phyloP scores from a whole-genome alignment of 2,329 filamentous ascomycete species.

The Phialophora tarda region DNA sequence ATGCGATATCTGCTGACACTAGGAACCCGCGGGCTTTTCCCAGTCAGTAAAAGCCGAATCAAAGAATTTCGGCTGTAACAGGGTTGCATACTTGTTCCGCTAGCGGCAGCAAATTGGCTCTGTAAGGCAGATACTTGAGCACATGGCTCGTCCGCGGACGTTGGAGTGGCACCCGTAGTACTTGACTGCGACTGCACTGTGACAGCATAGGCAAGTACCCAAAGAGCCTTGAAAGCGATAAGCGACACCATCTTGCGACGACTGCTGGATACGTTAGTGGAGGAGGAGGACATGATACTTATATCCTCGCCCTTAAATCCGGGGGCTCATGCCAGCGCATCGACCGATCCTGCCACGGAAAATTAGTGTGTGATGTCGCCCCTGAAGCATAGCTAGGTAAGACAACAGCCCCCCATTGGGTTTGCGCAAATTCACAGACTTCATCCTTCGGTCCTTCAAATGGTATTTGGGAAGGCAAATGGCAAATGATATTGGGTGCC shows the following conservation, averaged over 20 bases:
- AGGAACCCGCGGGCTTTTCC: not conserved
- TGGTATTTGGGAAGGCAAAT: not conserved
- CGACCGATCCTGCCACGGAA: not conserved
- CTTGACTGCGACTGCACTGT: slow-evolving; percentile 6
- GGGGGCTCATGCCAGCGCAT: not conserved
- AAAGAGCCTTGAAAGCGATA: not conserved
- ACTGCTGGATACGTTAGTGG: not conserved
- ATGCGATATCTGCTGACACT: slow-evolving; percentile 14
- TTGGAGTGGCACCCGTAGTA: not conserved
- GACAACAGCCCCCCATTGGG: not conserved
- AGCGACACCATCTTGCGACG: not conserved
- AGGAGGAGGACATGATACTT: not conserved
- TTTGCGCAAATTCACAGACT: not conserved
- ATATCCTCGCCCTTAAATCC: not conserved
- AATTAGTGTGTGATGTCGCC: not conserved
- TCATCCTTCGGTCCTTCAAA: slow-evolving; percentile 13
- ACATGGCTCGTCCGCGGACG: slow-evolving; percentile 5
- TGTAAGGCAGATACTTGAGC: slow-evolving; percentile 7
- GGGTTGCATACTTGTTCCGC: not conserved
- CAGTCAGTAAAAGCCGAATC: not conserved
- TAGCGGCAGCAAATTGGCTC: slow-evolving; percentile 5
- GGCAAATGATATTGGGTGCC: not conserved
- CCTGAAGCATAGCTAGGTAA: not conserved
- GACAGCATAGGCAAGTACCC: slow-evolving; percentile 3
- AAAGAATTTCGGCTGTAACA: not conserved